Percentiles rank a stretch among this genome's conserved stretches.
Evolutionary conservation across 768 basidiomycete species (phyloP).

Genomic region (Agaricus sinodeliciosus): DNA sequence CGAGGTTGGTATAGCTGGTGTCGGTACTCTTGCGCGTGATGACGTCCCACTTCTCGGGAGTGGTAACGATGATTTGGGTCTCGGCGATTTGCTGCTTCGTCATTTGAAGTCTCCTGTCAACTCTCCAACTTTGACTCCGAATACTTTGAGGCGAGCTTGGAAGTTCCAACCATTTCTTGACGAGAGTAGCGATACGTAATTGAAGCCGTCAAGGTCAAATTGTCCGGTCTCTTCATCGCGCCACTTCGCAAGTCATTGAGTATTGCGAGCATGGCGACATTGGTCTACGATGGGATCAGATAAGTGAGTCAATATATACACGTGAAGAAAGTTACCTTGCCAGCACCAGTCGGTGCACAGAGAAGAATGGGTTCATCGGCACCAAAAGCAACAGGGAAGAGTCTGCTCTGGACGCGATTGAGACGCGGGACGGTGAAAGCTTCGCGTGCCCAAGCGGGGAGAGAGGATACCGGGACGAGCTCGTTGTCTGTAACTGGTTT

Average conservation of each 20-base stretch:
- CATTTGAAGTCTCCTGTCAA: slow-evolving; percentile 96
- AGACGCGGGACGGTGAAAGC: slow-evolving; percentile 81
- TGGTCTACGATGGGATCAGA: slow-evolving; percentile 57
- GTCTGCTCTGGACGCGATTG: slow-evolving; percentile 89
- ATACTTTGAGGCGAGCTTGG: slow-evolving; percentile 57
- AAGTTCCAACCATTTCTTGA: slow-evolving; percentile 98
- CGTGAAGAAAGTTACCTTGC: slow-evolving; percentile 68
- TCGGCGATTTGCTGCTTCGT: slow-evolving; percentile 96
- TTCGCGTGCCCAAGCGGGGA: slow-evolving; percentile 78
- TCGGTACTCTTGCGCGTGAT: slow-evolving; percentile 98
- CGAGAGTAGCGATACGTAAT: slow-evolving; percentile 97
- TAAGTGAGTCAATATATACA: not conserved
- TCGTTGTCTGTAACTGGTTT: slow-evolving; percentile 58
- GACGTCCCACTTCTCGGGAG: slow-evolving; percentile 99
- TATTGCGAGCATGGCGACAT: slow-evolving; percentile 94
- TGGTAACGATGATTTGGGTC: slow-evolving; percentile 97
- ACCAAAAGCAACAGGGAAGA: slow-evolving; percentile 90
- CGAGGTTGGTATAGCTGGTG: slow-evolving; percentile 93
- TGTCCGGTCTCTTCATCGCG: slow-evolving; percentile 74
- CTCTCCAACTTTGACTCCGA: slow-evolving; percentile 85
- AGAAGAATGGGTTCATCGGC: slow-evolving; percentile 92
- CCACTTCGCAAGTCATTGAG: slow-evolving; percentile 82
- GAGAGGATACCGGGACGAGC: slow-evolving; percentile 59
- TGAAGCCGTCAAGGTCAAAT: slow-evolving; percentile 87
- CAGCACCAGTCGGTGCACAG: slow-evolving; percentile 97